Conservation (phyloP, 2,329 filamentous ascomycete species). For the Neopestalotiopsis sp. region DNA sequence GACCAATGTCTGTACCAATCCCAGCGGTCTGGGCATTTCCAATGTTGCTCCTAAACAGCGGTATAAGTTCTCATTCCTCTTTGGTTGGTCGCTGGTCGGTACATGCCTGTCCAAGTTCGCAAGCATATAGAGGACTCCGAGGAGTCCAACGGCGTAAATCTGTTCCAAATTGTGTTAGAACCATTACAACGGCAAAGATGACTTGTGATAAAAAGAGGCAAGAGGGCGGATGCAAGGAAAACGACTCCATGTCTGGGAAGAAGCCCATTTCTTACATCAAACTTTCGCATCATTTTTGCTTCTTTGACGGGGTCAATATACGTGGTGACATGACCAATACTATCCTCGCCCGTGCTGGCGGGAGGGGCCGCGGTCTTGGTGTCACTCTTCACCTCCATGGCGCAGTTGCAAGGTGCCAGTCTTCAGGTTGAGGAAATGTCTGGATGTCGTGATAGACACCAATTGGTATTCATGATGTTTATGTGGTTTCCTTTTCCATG, state of each 20-base stretch:
- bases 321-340: constrained; percentile 10
- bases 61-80: not conserved
- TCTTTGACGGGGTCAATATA: constrained; percentile 22
- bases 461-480: too few species aligned
- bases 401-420: not conserved
- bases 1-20: constrained; percentile 34
- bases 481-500: too few species aligned
- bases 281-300: constrained; percentile 32
- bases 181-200: not conserved
- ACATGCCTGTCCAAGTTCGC: constrained; percentile 36
- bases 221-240: not conserved
- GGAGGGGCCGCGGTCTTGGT: not conserved
- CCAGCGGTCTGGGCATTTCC: constrained; percentile 35
- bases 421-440: not conserved
- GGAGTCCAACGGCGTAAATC: constrained; percentile 22
- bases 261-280: constrained; percentile 25
- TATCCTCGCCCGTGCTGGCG: constrained; percentile 2
- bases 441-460: too few species aligned
- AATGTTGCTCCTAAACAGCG: constrained; percentile 18
- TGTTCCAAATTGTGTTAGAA: constrained; percentile 25
- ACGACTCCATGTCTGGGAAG: not conserved
- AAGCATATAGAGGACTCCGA: constrained; percentile 35
- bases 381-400: constrained; percentile 11
- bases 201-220: not conserved
- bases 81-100: not conserved